Conservation (phyloP, 2,329 filamentous ascomycete genomes). For the Fusarium citri region DNA sequence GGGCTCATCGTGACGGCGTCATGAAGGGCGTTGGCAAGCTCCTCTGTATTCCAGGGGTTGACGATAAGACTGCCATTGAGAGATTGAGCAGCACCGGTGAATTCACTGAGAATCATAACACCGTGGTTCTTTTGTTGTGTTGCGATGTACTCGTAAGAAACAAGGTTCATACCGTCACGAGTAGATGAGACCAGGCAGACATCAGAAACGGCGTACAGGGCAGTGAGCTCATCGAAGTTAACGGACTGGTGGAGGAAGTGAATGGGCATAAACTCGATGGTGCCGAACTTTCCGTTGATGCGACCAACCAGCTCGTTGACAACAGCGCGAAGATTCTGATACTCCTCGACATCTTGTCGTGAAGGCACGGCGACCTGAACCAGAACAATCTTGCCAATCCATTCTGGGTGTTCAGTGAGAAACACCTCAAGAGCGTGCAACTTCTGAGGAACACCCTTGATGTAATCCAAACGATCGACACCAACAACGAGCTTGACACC, state of each 20-base stretch:
- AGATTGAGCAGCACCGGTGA: slow-evolving; percentile 94
- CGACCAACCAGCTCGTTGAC: slow-evolving; percentile 97
- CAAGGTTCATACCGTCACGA: slow-evolving; percentile 98
- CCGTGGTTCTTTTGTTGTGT: slow-evolving; percentile 91
- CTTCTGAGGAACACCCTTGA: slow-evolving; percentile 98
- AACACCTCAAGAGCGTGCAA: slow-evolving; percentile 97
- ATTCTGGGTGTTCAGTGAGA: slow-evolving; percentile 95
- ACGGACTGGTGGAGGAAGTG: slow-evolving; percentile 98
- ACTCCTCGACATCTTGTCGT: slow-evolving; percentile 95
- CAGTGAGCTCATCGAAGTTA: slow-evolving; percentile 92
- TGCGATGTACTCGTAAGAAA: slow-evolving; percentile 98
- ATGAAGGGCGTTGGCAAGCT: slow-evolving; percentile 91
- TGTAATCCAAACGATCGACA: slow-evolving; percentile 96
- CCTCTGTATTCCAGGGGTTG: slow-evolving; percentile 98
- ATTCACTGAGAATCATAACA: slow-evolving; percentile 94
- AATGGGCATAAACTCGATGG: slow-evolving; percentile 98
- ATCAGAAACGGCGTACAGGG: slow-evolving; percentile 91
- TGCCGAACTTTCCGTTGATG: slow-evolving; percentile 97
- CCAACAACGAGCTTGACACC: slow-evolving; percentile 97
- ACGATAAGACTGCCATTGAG: slow-evolving; percentile 94
- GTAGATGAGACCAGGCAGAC: slow-evolving; percentile 93
- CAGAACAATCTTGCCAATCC: slow-evolving; percentile 96
- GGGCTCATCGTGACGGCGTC: slow-evolving; percentile 97
- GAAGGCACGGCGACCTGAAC: slow-evolving; percentile 97
- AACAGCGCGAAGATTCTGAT: slow-evolving; percentile 93